Evolutionary conservation across 768 basidiomycete genomes (phyloP).

Genomic region (Coprinopsis strossmayeri): DNA sequence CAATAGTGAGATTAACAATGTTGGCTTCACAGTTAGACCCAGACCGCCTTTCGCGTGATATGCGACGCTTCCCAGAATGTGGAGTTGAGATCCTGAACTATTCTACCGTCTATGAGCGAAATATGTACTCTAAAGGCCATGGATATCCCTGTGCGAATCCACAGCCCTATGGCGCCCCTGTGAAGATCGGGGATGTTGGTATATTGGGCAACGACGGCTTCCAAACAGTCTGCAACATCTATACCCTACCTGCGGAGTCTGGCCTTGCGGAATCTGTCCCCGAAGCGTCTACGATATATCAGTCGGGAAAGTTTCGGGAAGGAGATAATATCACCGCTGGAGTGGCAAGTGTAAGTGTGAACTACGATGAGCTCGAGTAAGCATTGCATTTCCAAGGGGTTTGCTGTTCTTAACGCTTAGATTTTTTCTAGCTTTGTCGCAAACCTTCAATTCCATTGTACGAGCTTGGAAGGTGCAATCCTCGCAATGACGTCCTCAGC

Average conservation of each 20-base stretch:
- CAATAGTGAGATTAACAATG: background rate
- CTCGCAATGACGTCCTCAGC: background rate
- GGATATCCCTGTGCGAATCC: background rate
- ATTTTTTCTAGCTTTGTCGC: background rate
- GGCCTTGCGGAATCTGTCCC: background rate
- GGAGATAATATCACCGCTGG: background rate
- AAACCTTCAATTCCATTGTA: background rate
- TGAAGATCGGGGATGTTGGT: background rate
- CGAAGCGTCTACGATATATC: background rate
- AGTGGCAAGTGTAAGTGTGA: background rate
- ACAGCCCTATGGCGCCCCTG: background rate
- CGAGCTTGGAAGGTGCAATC: background rate
- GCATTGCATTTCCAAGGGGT: background rate
- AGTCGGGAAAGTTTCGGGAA: background rate
- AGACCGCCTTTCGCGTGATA: background rate
- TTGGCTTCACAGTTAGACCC: too few relatives aligned
- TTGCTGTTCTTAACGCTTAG: background rate
- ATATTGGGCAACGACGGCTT: background rate
- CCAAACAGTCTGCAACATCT: background rate
- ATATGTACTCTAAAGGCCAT: background rate
- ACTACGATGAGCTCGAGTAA: background rate
- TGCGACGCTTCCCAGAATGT: background rate
- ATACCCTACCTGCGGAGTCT: background rate
- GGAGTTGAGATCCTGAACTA: background rate
- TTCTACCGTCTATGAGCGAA: background rate